Evolutionary conservation across 495 filamentous ascomycete species (phyloP), one percentile per base, ranked within the genome.

Genomic region (Hypoxylon rickii): DNA sequence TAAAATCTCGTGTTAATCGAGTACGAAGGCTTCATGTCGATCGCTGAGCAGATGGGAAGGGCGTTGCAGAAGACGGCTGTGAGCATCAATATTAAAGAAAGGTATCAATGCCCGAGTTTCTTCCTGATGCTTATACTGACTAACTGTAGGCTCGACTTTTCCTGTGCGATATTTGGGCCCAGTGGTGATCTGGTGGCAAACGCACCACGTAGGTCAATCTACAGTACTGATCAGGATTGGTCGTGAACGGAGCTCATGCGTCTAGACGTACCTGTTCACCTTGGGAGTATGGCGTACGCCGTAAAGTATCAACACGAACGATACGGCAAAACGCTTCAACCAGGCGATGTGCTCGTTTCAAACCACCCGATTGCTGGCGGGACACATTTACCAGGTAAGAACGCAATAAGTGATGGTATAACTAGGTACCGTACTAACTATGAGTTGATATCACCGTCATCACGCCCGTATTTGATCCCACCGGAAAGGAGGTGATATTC

Each of bases 41-140:
- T 76, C 47, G 75, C 75, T 0, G 75, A 78, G 44, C 75, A 78
- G 40, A 78, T 78, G 75, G 74, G 74, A 3, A 68, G 65, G 18
- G 61, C 72, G 2, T 43, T 78, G 17, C 75, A 78, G 42, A 73
- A 73, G 31, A 76, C 74, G 0, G 65, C 59, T 26, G 69, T 76
- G 10, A 69, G 61, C 16, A 70, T 71, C 22, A 78, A 76, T 38
- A 70, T 78, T 38, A 76, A 78, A 42, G 75, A 76, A 49, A 57
- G 53, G 53, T 57, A 39, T 26, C 8, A 13, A 39, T 17, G 4
- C 15, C 8, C 18, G 3, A 4, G 26, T 15, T 24, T 15, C 19
- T 43, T 12, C 15, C 0, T 12, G 2, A 4, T 8, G 13, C 11
- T 16, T 18, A 0, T 21, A n/a, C 52, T 55, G 13, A 55, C 12